Percentiles rank a stretch among this genome's conserved stretches.
These are phyloP conservation scores for Herpetospermum pedunculosum DNA, from an alignment of 306 rosid genomes.

Conservation along the genomic window DNA sequence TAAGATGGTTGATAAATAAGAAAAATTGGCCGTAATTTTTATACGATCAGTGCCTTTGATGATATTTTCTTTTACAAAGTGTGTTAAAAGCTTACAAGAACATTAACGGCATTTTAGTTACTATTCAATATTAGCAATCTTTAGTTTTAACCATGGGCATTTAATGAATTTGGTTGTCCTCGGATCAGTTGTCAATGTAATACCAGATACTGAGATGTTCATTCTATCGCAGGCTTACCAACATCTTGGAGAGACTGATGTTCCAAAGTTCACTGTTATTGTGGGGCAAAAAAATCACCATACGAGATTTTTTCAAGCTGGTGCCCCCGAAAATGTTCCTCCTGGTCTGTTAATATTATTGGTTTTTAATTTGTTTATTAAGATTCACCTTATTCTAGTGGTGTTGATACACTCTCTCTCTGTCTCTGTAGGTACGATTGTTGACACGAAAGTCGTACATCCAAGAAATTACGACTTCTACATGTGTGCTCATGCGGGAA, in stretches of 20 bases:
- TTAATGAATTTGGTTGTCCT: conserved; percentile 9
- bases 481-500: conserved; percentile 83
- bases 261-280: conserved; percentile 73
- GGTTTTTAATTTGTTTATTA: neutral
- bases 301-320: conserved; percentile 53
- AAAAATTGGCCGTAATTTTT: neutral
- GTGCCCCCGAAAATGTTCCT: conserved; percentile 61
- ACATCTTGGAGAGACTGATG: conserved; percentile 52
- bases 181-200: neutral
- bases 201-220: neutral
- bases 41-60: neutral
- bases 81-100: neutral
- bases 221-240: conserved; percentile 56
- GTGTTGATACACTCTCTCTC: conserved; percentile 12
- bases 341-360: conserved; percentile 42
- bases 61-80: neutral
- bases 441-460: conserved; percentile 66
- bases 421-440: conserved; percentile 62
- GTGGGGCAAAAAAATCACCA: conserved; percentile 88
- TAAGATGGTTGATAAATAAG: neutral
- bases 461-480: conserved; percentile 74
- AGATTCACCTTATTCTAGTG: neutral
- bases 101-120: neutral
- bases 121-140: neutral
- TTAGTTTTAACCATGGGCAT: neutral